These are phyloP conservation scores for Daldinia eschscholtzii DNA, from an alignment of 2,329 filamentous ascomycete genomes.

Conservation along the genomic window DNA sequence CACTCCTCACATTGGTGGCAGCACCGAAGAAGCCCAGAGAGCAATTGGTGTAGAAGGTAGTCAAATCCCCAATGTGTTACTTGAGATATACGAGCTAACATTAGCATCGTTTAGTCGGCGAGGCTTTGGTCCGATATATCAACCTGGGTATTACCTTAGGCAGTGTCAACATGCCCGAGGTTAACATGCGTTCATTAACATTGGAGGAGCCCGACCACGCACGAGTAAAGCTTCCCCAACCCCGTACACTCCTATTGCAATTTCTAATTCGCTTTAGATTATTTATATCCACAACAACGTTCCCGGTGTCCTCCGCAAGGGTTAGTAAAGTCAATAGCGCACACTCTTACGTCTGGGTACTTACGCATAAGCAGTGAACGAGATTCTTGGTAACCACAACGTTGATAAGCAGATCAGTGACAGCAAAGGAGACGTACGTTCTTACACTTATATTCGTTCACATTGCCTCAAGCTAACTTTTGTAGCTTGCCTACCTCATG, in stretches of 20 bases:
- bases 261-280: conserved; percentile 63
- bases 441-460: conserved; percentile 1
- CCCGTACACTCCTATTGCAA: background rate
- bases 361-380: conserved; percentile 75
- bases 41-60: conserved; percentile 90
- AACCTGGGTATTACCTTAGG: conserved; percentile 93
- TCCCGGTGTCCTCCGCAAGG: conserved; percentile 90
- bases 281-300: conserved; percentile 98
- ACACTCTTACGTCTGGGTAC: conserved; percentile 25
- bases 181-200: conserved; percentile 88
- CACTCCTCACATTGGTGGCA: conserved; percentile 96
- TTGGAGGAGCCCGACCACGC: conserved; percentile 90
- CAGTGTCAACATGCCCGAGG: conserved; percentile 97
- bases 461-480: conserved; percentile 18
- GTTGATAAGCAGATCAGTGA: conserved; percentile 99
- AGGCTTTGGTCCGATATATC: conserved; percentile 91
- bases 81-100: conserved; percentile 30
- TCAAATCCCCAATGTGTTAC: conserved; percentile 22
- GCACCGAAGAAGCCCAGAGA: conserved; percentile 96
- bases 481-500: conserved; percentile 90
- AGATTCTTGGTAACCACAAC: conserved; percentile 93
- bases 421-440: conserved; percentile 84
- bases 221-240: conserved; percentile 67
- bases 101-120: conserved; percentile 69
- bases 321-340: conserved; percentile 56